Evolutionary conservation across 148 eudicot genomes (phyloP), one percentile per base, ranked within the genome.

Genomic region (Camellia granthamiana): DNA sequence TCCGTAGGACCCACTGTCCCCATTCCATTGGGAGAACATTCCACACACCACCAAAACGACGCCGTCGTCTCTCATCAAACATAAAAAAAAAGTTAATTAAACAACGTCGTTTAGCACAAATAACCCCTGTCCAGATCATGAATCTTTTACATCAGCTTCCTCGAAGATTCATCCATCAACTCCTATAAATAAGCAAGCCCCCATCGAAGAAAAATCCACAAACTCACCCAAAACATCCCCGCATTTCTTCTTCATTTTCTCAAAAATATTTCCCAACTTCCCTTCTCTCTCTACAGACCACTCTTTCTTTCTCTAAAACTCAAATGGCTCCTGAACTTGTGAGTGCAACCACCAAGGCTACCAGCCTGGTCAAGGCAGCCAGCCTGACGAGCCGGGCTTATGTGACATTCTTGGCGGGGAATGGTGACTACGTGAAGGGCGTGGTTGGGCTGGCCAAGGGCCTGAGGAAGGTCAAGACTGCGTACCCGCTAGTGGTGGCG

Each of bases 361-460:
- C 4, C 64, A 52, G 77, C 41, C 69, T 85, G 41, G 84, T 78
- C 58, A 81, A 79, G 77, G 85, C 84, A 19, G 86, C 82, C 62
- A 85, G 92, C 69, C 67, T 84, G 64, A 47, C 63, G 1, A 79
- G 84, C 69, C 80, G 84, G 56, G 88, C 92, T 1, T 93, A 77
- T 67, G 90, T 93, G 11, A 91, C 97, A 7, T 93, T 94, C 85
- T 84, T 94, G 80, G 98, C 98, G 0, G 98, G 98, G 5, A 82
- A 83, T 23, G 91, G 91, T 6, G 98, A 94, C 86, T 94, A 94
- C 80, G 88, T 89, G 56, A 93, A 90, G 80, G 98, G 98, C 8
- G 96, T 90, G 65, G 87, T 94, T 12, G 98, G 96, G 19, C 82
- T 94, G 9, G 98, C 93, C 61, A 94, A 94, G 78, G 98, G 98